Conservation (phyloP, 495 filamentous ascomycete genomes). For the Mytilinidion resinicola region DNA sequence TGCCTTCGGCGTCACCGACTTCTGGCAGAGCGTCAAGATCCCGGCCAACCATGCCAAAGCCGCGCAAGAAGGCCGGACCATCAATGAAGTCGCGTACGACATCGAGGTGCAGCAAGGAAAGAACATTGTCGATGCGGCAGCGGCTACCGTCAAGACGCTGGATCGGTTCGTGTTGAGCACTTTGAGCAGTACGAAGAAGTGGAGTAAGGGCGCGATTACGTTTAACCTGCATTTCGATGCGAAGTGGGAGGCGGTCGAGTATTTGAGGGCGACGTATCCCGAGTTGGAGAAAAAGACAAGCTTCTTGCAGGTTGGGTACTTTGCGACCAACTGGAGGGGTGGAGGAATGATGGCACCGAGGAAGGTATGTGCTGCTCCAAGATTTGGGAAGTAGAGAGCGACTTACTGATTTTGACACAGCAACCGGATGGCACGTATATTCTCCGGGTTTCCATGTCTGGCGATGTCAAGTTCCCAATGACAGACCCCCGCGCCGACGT, state of each 20-base stretch:
- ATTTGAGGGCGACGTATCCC: slow-evolving; percentile 38
- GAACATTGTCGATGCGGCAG: slow-evolving; percentile 42
- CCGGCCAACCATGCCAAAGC: slow-evolving; percentile 3
- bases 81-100: slow-evolving; percentile 10
- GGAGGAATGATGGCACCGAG: slow-evolving; percentile 4
- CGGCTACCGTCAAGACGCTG: slow-evolving; percentile 24
- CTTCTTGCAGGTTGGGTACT: slow-evolving; percentile 38
- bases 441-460: slow-evolving; percentile 7
- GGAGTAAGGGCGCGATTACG: slow-evolving; percentile 30
- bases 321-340: slow-evolving; percentile 33
- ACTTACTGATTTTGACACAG: slow-evolving; percentile 4
- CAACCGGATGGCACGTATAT: slow-evolving; percentile 24
- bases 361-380: slow-evolving; percentile 8
- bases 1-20: slow-evolving; percentile 49
- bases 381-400: not conserved
- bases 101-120: slow-evolving; percentile 15
- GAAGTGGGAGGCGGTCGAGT: slow-evolving; percentile 36
- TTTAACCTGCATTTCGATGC: slow-evolving; percentile 34
- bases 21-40: slow-evolving; percentile 38
- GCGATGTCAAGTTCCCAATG: slow-evolving; percentile 26
- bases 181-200: slow-evolving; percentile 21
- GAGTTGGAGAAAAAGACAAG: slow-evolving; percentile 42
- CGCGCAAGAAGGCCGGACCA: not conserved
- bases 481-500: slow-evolving; percentile 33
- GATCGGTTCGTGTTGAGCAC: slow-evolving; percentile 26